Evolutionary conservation across 768 basidiomycete species (phyloP), one percentile per base, ranked within the genome.

Genomic region (Leccinum disarticulatum): DNA sequence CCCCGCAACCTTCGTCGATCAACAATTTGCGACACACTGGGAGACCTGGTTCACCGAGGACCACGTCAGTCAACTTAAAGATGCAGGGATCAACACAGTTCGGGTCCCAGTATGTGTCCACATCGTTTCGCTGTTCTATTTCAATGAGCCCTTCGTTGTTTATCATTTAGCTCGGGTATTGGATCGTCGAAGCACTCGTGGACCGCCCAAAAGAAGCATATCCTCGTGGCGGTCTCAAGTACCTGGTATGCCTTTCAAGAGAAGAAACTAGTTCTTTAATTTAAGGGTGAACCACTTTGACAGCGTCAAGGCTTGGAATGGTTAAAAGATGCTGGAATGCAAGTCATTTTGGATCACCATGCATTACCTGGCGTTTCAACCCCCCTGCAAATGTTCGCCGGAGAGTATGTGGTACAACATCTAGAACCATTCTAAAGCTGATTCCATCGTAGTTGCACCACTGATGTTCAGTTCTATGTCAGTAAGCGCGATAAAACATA

Each of bases 101-200:
- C 85, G 91, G 33, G 77, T 92, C 64, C 91, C 91, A 1, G 89
- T 90, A 64, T 59, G 85, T 56, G 58, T 19, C 13, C 46, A n/a
- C 14, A 2, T 5, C 15, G 25, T 10, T 5, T 11, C 47, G 22
- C 0, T 28, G n/a, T 27, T 25, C 5, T 36, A 10, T 49, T 38
- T 52, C 49, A 41, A 60, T 15, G 10, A 7, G 11, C 43, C n/a
- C 11, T 7, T n/a, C 10, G 1, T 15, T n/a, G 3, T 50, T 11
- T 11, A 52, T 43, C 14, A 11, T 60, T 48, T 43, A 91, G 89
- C 82, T 92, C 43, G 90, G 91, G 0, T 93, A 87, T 69, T 93
- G 91, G 91, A 85, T 92, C 51, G 76, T 93, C 8, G 91, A 93
- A 68, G 79, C 77, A 3, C 75, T 93, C 8, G 90, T 92, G 0